These are phyloP conservation scores for Cicer yamashitae DNA, from an alignment of 306 rosid genomes.

Conservation along the genomic window DNA sequence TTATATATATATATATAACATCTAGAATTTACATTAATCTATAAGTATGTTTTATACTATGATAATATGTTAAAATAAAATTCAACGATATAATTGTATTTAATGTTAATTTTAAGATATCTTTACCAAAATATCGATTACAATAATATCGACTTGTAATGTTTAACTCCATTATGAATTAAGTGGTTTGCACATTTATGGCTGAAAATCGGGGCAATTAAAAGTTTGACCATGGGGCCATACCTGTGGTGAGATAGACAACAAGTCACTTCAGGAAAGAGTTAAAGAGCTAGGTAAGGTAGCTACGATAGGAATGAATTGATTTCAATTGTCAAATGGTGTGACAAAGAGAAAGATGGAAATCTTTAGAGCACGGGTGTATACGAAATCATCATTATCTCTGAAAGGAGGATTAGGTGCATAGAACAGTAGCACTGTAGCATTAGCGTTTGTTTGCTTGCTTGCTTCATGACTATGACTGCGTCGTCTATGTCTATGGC, in stretches of 20 bases:
- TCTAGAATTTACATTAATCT: too few relatives aligned
- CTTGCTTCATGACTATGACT: too few relatives aligned
- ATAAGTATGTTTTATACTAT: too few relatives aligned
- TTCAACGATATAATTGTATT: too few relatives aligned
- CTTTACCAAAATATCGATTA: rapidly evolving
- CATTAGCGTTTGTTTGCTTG: too few relatives aligned
- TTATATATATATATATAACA: too few relatives aligned
- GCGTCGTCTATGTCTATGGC: not conserved
- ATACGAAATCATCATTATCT: not conserved
- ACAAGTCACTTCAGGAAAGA: not conserved
- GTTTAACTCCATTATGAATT: too few relatives aligned
- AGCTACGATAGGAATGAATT: not conserved
- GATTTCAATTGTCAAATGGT: not conserved
- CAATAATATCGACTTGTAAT: too few relatives aligned
- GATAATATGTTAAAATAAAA: too few relatives aligned
- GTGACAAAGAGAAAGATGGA: not conserved
- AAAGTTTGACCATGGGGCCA: not conserved
- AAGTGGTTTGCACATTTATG: not conserved
- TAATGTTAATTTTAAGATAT: too few relatives aligned
- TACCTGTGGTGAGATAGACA: not conserved
- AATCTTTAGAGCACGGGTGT: not conserved
- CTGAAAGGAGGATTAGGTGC: not conserved
- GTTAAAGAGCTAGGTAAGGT: not conserved
- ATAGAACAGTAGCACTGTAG: too few relatives aligned
- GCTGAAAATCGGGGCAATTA: not conserved